These are phyloP conservation scores for Diversispora eburnea DNA, from an alignment of 192 early-diverging fungal species.

Conservation along the genomic window DNA sequence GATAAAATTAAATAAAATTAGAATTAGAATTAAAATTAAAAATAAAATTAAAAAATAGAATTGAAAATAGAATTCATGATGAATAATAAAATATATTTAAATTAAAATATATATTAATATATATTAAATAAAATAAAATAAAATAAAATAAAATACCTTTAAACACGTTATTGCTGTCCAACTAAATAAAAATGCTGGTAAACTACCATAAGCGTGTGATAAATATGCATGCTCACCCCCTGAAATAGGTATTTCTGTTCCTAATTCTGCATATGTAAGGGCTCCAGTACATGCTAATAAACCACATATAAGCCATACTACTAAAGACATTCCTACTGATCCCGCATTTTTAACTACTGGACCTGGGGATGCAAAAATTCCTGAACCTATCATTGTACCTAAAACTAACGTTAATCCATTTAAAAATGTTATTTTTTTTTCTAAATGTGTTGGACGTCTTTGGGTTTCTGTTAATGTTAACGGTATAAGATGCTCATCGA, in stretches of 20 bases:
- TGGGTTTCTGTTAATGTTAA: conserved; percentile 37
- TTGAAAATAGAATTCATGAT: no score
- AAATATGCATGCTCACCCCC: conserved; percentile 91
- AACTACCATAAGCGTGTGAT: conserved; percentile 65
- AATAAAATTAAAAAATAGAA: no score
- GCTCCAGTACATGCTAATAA: conserved; percentile 78
- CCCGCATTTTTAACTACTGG: conserved; percentile 61
- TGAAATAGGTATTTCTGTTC: conserved; percentile 76
- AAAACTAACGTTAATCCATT: conserved; percentile 69
- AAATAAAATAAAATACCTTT: conserved; percentile 45
- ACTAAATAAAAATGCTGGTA: conserved; percentile 71
- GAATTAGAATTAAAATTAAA: neutral
- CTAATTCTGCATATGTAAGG: conserved; percentile 87
- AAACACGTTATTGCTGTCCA: conserved; percentile 60
- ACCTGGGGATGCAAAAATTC: conserved; percentile 78
- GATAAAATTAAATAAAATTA: neutral
- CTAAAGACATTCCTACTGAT: conserved; percentile 63
- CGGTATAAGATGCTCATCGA: conserved; percentile 24
- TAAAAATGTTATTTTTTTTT: conserved; percentile 55
- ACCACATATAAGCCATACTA: conserved; percentile 74
- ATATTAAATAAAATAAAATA: neutral
- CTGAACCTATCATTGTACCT: conserved; percentile 76
- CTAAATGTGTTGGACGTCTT: conserved; percentile 40
- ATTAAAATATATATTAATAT: no score
- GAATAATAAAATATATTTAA: no score